A percentile compares a stretch with the other conserved stretches of the same genome.
Conservation (phyloP, 2,329 filamentous ascomycete species). For the Trichoderma oligosporum region DNA sequence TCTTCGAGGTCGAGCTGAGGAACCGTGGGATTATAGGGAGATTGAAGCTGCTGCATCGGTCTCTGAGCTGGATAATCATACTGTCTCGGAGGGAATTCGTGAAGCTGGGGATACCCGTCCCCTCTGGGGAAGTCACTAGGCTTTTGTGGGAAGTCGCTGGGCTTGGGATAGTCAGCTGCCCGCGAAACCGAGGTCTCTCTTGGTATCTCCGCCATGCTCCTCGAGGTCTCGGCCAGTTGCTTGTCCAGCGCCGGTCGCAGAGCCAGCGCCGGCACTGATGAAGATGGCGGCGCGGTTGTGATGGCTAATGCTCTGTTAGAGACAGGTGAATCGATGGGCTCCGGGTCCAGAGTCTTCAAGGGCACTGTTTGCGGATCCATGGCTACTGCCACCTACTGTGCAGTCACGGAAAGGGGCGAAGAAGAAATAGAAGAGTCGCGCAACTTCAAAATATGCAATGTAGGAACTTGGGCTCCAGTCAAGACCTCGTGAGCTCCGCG, state of each 20-base stretch:
- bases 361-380: constrained; percentile 13
- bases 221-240: constrained; percentile 25
- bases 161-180: constrained; percentile 16
- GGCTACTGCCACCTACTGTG: constrained; percentile 4
- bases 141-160: constrained; percentile 8
- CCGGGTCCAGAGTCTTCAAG: constrained; percentile 9
- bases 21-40: constrained; percentile 4
- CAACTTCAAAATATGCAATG: not conserved
- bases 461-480: not conserved
- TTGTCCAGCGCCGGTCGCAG: constrained; percentile 23
- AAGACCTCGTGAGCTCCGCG: not conserved
- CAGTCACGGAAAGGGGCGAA: not conserved
- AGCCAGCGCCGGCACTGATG: constrained; percentile 19
- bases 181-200: constrained; percentile 7
- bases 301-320: constrained; percentile 4
- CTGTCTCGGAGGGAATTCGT: constrained; percentile 15
- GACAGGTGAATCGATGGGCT: constrained; percentile 14
- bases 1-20: constrained; percentile 27
- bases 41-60: constrained; percentile 16
- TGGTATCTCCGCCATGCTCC: constrained; percentile 22
- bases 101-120: not conserved
- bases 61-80: constrained; percentile 7
- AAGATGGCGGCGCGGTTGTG: not conserved
- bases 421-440: not conserved
- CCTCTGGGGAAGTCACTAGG: not conserved